Percentiles rank a stretch among this genome's conserved stretches.
These are phyloP conservation scores for Russula olivacea DNA, from an alignment of 768 basidiomycete genomes.

Conservation along the genomic window DNA sequence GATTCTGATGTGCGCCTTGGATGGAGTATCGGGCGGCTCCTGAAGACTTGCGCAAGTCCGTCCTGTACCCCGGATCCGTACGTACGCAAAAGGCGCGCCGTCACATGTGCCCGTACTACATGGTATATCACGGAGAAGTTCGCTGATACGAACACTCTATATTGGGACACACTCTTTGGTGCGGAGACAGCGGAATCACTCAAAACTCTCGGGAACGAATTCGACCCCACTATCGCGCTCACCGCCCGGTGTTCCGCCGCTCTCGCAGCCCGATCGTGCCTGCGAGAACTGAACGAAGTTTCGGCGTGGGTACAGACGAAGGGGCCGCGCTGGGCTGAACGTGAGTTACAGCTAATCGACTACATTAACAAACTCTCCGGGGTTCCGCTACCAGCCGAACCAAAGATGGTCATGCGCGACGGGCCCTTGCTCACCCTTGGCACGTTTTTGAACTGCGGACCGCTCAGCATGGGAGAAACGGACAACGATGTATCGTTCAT, in stretches of 20 bases:
- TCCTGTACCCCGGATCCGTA: not conserved
- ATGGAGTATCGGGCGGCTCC: slow-evolving; percentile 18
- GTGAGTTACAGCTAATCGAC: not conserved
- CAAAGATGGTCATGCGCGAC: not conserved
- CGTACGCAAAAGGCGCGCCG: slow-evolving; percentile 5
- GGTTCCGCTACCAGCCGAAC: not conserved
- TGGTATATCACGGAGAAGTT: slow-evolving; percentile 23
- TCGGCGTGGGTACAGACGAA: not conserved
- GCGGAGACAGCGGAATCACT: slow-evolving; percentile 14
- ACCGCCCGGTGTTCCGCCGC: slow-evolving; percentile 9
- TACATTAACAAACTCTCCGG: not conserved
- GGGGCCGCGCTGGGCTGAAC: slow-evolving; percentile 5
- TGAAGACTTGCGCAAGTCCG: slow-evolving; percentile 11
- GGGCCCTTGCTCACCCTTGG: not conserved
- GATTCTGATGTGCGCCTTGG: slow-evolving; percentile 18
- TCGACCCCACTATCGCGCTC: not conserved
- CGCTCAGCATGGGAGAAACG: not conserved
- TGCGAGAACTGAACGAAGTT: slow-evolving; percentile 11
- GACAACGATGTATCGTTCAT: not conserved
- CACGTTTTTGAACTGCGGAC: not conserved
- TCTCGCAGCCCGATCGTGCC: slow-evolving; percentile 7
- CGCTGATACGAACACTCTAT: not conserved
- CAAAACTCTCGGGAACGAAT: not conserved
- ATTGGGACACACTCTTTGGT: slow-evolving; percentile 20
- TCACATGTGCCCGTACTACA: slow-evolving; percentile 3